phyloP scores from a whole-genome alignment of 257 asterid species.

The Petunia secreta region DNA sequence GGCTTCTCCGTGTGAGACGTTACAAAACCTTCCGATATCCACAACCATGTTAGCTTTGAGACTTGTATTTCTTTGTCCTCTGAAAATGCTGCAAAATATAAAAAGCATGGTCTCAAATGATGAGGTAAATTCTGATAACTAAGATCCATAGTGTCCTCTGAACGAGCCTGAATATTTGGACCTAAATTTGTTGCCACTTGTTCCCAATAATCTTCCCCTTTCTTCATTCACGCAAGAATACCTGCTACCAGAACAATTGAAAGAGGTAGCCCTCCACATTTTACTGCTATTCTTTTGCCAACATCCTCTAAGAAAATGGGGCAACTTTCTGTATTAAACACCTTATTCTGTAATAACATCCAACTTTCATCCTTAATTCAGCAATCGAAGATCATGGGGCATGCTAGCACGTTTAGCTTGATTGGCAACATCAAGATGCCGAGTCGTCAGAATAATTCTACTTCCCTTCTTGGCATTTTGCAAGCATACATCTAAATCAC shows the following conservation, averaged over 20 bases:
- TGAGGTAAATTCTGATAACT: neutral
- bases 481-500: too few species aligned
- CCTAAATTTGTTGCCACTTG: neutral
- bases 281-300: neutral
- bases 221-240: neutral
- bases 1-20: neutral
- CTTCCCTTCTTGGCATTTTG: too few species aligned
- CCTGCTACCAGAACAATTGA: slow-evolving; percentile 23
- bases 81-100: neutral
- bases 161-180: neutral
- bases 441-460: too few species aligned
- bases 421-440: too few species aligned
- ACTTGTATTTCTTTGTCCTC: neutral
- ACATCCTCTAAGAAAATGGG: neutral
- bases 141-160: neutral
- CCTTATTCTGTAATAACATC: neutral
- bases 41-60: neutral
- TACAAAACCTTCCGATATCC: slow-evolving; percentile 22
- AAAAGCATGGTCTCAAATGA: neutral
- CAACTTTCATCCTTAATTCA: too few species aligned
- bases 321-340: neutral
- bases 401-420: too few species aligned
- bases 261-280: slow-evolving; percentile 4
- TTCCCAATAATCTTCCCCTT: neutral
- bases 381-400: too few species aligned